Evolutionary conservation across 257 asterid species (phyloP).

Genomic region (Oldenlandia corymbosa): DNA sequence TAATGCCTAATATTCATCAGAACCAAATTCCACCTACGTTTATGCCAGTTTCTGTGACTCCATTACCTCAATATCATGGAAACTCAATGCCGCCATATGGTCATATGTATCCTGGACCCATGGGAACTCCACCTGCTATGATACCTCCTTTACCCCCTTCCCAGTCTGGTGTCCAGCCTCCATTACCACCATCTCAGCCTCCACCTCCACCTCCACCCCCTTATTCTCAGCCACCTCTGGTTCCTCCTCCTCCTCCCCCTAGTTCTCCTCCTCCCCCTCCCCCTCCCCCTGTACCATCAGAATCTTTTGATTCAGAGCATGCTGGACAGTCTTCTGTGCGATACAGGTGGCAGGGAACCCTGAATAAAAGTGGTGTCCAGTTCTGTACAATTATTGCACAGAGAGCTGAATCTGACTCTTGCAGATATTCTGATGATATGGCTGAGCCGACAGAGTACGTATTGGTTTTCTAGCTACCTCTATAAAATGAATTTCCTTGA

Average conservation of each 20-base stretch:
- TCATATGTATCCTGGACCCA: slow-evolving; percentile 54
- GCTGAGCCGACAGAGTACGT: slow-evolving; percentile 84
- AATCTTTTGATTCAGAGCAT: slow-evolving; percentile 35
- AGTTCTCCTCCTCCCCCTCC: slow-evolving; percentile 60
- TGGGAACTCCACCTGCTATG: slow-evolving; percentile 50
- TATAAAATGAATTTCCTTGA: background rate
- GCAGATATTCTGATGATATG: slow-evolving; percentile 61
- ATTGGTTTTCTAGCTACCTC: slow-evolving; percentile 21
- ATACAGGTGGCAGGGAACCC: slow-evolving; percentile 73
- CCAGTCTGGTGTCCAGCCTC: slow-evolving; percentile 40
- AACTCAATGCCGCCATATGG: slow-evolving; percentile 53
- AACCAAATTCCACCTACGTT: slow-evolving; percentile 58
- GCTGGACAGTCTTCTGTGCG: slow-evolving; percentile 22
- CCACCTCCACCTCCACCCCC: slow-evolving; percentile 65
- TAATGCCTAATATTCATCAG: slow-evolving; percentile 39
- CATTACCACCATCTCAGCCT: slow-evolving; percentile 54
- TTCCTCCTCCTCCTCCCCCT: slow-evolving; percentile 54
- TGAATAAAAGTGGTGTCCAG: slow-evolving; percentile 83
- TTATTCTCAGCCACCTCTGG: slow-evolving; percentile 51
- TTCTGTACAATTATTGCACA: slow-evolving; percentile 75
- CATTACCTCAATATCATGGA: slow-evolving; percentile 53
- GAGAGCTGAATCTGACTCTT: slow-evolving; percentile 73
- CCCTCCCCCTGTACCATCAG: slow-evolving; percentile 23
- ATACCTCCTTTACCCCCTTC: slow-evolving; percentile 46
- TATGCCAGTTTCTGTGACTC: slow-evolving; percentile 77